phyloP scores from a whole-genome alignment of 176 grass and related monocot genomes.

The Thinopyrum elongatum region DNA sequence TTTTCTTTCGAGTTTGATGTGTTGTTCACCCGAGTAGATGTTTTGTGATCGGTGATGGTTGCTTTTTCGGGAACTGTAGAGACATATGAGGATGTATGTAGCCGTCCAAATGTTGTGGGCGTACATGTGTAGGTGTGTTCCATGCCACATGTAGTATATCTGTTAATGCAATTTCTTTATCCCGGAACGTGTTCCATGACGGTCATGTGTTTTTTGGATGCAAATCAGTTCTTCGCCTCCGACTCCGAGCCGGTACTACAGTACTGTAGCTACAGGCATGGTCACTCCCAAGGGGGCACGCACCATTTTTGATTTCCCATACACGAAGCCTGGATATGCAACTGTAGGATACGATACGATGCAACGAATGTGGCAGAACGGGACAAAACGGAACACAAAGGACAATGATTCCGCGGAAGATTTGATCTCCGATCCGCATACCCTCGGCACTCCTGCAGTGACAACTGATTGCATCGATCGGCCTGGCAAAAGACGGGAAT shows the following conservation, averaged over 20 bases:
- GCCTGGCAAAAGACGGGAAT: neutral
- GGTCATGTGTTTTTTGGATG: neutral
- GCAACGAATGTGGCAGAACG: slow-evolving; percentile 13
- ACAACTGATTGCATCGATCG: slow-evolving; percentile 10
- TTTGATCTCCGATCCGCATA: slow-evolving; percentile 2
- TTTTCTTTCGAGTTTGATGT: no score
- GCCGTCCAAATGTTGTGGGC: neutral
- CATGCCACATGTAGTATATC: neutral
- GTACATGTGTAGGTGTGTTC: neutral
- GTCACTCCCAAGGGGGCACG: neutral
- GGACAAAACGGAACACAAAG: neutral
- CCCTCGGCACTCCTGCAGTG: neutral
- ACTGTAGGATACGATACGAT: slow-evolving; percentile 9
- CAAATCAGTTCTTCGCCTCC: neutral
- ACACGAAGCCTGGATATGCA: neutral
- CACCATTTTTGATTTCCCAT: neutral
- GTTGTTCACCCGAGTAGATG: no score
- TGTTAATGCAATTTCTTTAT: neutral
- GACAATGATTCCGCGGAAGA: slow-evolving; percentile 19
- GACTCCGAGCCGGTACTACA: neutral
- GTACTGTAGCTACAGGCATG: neutral
- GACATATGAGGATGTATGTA: no score
- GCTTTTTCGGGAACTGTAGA: no score
- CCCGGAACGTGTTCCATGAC: neutral
- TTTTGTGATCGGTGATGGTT: no score